Evolutionary conservation across 139 green algal genomes (phyloP), one percentile per base, ranked within the genome.

Genomic region (Asterochloris erici): DNA sequence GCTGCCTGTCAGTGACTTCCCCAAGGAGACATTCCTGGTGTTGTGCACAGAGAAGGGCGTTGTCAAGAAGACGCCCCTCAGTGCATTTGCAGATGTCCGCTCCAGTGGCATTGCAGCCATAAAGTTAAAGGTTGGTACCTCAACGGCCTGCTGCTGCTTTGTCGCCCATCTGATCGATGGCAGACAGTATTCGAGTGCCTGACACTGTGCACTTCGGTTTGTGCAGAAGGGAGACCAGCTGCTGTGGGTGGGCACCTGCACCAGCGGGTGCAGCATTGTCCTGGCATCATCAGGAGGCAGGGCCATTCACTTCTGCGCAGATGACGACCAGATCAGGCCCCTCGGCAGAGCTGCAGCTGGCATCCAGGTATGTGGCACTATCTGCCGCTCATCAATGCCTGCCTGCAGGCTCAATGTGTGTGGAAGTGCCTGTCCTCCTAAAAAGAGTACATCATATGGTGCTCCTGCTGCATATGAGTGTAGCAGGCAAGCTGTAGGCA

Each of bases 11-110:
- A 26, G 19, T 12, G 38, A 85, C 54, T 89, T 92, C 63, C 16
- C 70, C 2, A 79, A 75, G 21, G 79, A 81, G 9, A 66, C 80
- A 28, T 83, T 78, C 27, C 64, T 97, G 60, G 81, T 96, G 17
- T 86, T 97, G 85, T 84, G 93, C 27, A 95, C 92, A 13, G 24
- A 61, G 23, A 61, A 78, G 0, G 93, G 92, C 69, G 60, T 83
- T 61, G 91, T 97, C 79, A 96, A 97, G 88, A 86, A 88, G 60
- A 91, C 85, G 6, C 24, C 85, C 24, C 84, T 97, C 27, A 73
- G 71, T 10, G 74, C 85, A 26, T 95, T 96, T 68, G 61, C 64
- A 6, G 82, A 74, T 12, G 82, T 92, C 26, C 79, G 74, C 29
- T 63, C 80, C 0, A 74, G 28, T 13, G 84, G 89, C 12, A 70